These are phyloP conservation scores for Amanita pseudoporphyria DNA, from an alignment of 768 basidiomycete genomes.

Conservation along the genomic window DNA sequence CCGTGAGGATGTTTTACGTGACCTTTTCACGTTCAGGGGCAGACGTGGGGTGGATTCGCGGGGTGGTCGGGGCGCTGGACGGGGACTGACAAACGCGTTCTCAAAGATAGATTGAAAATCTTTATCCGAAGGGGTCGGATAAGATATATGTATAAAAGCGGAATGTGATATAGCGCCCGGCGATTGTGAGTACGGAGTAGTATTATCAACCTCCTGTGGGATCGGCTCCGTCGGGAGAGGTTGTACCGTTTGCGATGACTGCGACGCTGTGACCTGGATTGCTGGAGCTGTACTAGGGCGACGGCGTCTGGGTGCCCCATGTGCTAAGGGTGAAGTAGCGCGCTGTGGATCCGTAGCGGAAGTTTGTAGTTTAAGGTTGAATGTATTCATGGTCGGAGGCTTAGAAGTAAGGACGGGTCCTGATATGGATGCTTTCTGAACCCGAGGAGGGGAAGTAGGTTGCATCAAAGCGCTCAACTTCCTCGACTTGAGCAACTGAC, in stretches of 20 bases:
- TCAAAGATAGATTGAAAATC: conserved; percentile 20
- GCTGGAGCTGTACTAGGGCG: background rate
- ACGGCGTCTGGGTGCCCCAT: background rate
- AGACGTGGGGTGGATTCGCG: background rate
- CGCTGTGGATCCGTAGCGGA: conserved; percentile 2
- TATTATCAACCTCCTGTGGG: background rate
- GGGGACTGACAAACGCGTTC: conserved; percentile 15
- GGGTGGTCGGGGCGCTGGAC: conserved; percentile 18
- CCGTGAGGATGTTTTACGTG: background rate
- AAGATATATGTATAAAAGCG: conserved; percentile 16
- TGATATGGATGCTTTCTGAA: conserved; percentile 17
- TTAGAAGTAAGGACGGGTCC: conserved; percentile 12
- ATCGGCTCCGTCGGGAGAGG: background rate
- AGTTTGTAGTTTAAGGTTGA: conserved; percentile 7
- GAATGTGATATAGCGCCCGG: conserved; percentile 8
- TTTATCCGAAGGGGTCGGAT: conserved; percentile 13
- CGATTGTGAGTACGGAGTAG: background rate
- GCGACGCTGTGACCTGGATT: background rate
- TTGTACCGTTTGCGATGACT: background rate
- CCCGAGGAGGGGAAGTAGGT: conserved; percentile 13
- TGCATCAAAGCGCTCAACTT: conserved; percentile 9
- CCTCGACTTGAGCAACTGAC: conserved; percentile 14
- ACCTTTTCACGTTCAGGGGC: background rate
- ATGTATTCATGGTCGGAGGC: conserved; percentile 4
- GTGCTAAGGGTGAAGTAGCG: background rate